phyloP scores from a whole-genome alignment of 2,329 filamentous ascomycete genomes.

The Trichothecium sympodiale region DNA sequence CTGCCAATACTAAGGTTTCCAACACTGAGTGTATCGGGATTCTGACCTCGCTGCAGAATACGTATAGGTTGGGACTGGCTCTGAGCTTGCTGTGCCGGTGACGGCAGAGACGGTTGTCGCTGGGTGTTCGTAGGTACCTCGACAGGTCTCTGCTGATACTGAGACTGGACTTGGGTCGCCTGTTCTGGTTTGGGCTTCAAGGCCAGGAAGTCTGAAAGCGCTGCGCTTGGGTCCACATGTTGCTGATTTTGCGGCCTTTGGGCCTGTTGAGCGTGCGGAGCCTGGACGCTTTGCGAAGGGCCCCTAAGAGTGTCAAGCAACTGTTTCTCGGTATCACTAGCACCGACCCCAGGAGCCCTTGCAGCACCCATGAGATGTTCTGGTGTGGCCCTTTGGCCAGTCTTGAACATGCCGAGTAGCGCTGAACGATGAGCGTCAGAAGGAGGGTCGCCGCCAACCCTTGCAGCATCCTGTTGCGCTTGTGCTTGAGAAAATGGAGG shows the following conservation, averaged over 20 bases:
- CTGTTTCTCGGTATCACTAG: not conserved
- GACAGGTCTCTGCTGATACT: too few relatives aligned
- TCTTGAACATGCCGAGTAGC: conserved; percentile 44
- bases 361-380: not conserved
- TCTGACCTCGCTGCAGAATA: conserved; percentile 24
- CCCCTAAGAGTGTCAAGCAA: conserved; percentile 1
- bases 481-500: not conserved
- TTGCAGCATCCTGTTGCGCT: not conserved
- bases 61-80: conserved; percentile 13
- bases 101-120: not conserved
- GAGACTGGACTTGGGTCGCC: not conserved
- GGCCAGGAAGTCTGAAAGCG: conserved; percentile 3
- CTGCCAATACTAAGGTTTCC: conserved; percentile 1
- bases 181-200: not conserved
- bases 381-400: conserved; percentile 9
- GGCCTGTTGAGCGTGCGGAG: not conserved
- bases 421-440: conserved; percentile 29
- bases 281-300: not conserved
- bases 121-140: not conserved
- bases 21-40: conserved; percentile 11
- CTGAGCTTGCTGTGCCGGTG: conserved; percentile 4
- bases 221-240: not conserved
- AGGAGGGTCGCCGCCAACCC: not conserved
- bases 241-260: not conserved
- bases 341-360: not conserved